These are phyloP conservation scores for Nothophaeocryptopus gaeumannii DNA, from an alignment of 2,329 filamentous ascomycete species.

Conservation along the genomic window DNA sequence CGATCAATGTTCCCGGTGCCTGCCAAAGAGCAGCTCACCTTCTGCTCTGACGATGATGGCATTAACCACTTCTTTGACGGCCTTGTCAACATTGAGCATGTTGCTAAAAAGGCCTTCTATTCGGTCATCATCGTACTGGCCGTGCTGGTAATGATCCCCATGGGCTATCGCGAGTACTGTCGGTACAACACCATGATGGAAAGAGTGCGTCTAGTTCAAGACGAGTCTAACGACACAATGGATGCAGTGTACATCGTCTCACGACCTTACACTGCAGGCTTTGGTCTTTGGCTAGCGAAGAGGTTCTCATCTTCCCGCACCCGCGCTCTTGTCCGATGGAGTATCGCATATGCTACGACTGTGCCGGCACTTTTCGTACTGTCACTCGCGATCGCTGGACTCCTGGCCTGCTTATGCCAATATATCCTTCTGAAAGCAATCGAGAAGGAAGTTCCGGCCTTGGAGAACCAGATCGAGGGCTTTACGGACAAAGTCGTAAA, in stretches of 20 bases:
- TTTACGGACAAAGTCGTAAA: constrained; percentile 76
- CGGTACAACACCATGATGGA: constrained; percentile 72
- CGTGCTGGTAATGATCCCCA: constrained; percentile 69
- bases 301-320: constrained; percentile 62
- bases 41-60: constrained; percentile 81
- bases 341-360: constrained; percentile 82
- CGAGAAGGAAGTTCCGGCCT: constrained; percentile 70
- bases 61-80: constrained; percentile 80
- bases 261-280: constrained; percentile 69
- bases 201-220: constrained; percentile 63
- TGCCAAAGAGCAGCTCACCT: constrained; percentile 74
- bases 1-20: constrained; percentile 76
- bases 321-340: constrained; percentile 76
- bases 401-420: constrained; percentile 80
- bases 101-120: constrained; percentile 72
- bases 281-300: constrained; percentile 68
- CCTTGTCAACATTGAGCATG: constrained; percentile 63
- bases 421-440: constrained; percentile 71
- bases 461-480: constrained; percentile 70
- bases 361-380: constrained; percentile 81
- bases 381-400: constrained; percentile 74
- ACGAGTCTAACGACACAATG: constrained; percentile 71
- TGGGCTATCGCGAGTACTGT: constrained; percentile 77
- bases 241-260: constrained; percentile 87
- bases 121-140: constrained; percentile 70